A percentile compares a stretch with the other conserved stretches of the same genome.
Conservation (phyloP, 805 yeast species). For the Lipomyces japonicus region DNA sequence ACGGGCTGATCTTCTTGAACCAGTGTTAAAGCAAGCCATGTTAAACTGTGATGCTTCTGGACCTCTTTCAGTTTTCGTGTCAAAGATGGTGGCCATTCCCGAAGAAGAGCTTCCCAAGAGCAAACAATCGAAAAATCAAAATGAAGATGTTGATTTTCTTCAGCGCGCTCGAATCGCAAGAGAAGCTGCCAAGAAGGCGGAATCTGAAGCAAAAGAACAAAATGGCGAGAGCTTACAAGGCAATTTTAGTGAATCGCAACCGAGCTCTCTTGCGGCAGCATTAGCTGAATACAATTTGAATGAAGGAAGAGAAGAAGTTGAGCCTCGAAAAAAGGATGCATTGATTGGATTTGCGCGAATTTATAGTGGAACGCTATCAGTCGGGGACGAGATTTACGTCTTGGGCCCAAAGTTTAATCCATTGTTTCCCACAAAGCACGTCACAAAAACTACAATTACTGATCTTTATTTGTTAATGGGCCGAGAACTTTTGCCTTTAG, state of each 20-base stretch:
- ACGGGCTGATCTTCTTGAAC: slow-evolving; percentile 48
- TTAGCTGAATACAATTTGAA: slow-evolving; percentile 26
- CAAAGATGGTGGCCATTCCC: slow-evolving; percentile 85
- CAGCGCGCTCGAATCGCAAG: slow-evolving; percentile 65
- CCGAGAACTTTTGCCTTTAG: slow-evolving; percentile 71
- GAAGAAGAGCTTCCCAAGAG: slow-evolving; percentile 70
- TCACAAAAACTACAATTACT: slow-evolving; percentile 56
- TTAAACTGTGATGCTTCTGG: slow-evolving; percentile 62
- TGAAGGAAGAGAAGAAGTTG: slow-evolving; percentile 2
- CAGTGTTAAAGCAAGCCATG: slow-evolving; percentile 53
- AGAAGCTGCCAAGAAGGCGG: slow-evolving; percentile 61
- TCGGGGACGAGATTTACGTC: slow-evolving; percentile 71
- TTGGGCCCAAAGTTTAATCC: slow-evolving; percentile 89
- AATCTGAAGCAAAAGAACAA: slow-evolving; percentile 29
- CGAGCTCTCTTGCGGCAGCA: slow-evolving; percentile 27
- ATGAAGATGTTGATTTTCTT: slow-evolving; percentile 48
- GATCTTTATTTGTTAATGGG: slow-evolving; percentile 88
- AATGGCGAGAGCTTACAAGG: slow-evolving; percentile 8
- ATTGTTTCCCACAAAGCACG: slow-evolving; percentile 50
- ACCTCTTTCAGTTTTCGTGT: slow-evolving; percentile 71
- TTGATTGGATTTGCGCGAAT: slow-evolving; percentile 85
- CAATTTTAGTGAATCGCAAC: slow-evolving; percentile 30
- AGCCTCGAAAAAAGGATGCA: slow-evolving; percentile 47
- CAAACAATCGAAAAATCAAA: background rate
- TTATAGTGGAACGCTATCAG: slow-evolving; percentile 74